Percentiles rank a stretch among this genome's conserved stretches.
Conservation (phyloP, 164 flowering plant genomes). For the Kingdonia uniflora region DNA sequence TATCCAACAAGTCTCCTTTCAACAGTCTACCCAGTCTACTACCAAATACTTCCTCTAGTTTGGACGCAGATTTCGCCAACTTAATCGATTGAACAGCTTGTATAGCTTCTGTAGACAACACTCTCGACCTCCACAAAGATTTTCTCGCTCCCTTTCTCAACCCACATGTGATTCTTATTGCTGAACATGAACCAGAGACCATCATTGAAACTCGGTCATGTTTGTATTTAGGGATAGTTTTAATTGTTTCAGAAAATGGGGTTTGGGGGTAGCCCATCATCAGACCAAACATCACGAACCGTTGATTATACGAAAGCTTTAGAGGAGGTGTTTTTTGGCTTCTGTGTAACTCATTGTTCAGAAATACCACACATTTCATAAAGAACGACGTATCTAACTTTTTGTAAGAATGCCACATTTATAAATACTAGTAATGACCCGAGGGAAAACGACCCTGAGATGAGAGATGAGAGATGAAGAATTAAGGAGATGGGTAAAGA, state of each 20-base stretch:
- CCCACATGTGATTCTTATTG: constrained; percentile 25
- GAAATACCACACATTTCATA: too few relatives aligned
- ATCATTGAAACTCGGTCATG: too few relatives aligned
- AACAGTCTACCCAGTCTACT: constrained; percentile 44
- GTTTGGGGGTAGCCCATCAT: background rate
- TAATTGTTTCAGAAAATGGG: background rate
- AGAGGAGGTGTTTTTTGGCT: too few relatives aligned
- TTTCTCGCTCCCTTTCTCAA: constrained; percentile 41
- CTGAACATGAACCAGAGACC: constrained; percentile 1
- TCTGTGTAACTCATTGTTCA: too few relatives aligned
- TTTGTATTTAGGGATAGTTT: background rate
- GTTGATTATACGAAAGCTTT: too few relatives aligned
- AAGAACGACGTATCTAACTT: too few relatives aligned
- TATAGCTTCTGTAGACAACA: constrained; percentile 63
- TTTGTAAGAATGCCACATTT: too few relatives aligned
- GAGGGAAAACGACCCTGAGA: too few relatives aligned
- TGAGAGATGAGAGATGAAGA: too few relatives aligned
- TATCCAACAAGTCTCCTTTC: constrained; percentile 53
- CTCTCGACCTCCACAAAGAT: constrained; percentile 54
- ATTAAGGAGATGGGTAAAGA: too few relatives aligned
- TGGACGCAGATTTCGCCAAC: constrained; percentile 41
- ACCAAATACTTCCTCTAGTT: constrained; percentile 34
- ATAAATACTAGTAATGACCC: too few relatives aligned
- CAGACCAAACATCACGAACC: too few relatives aligned
- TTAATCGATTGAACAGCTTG: constrained; percentile 70